Base-by-base conservation (phyloP, 192 early-diverging fungal genomes). In the Gaertneriomyces sp. region DNA sequence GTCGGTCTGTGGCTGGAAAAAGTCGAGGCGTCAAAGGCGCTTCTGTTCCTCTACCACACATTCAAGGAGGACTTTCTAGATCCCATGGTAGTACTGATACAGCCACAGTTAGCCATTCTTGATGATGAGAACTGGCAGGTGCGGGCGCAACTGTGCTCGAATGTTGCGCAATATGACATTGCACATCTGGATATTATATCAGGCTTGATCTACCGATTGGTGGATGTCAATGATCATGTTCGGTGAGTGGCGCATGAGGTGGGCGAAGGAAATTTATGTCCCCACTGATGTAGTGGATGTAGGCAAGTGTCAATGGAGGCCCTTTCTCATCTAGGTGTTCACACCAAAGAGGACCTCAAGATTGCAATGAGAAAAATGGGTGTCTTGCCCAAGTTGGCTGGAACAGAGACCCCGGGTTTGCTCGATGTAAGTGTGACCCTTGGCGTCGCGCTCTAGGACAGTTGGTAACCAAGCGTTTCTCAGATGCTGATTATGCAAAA, bases 31-130 rank as follows among this genome's bases (percentile, higher is more conserved):
- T 71, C 72, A 11, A 78, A 79, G 66, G 80, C 76, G 4, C 60
- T 81, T 6, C 20, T 78, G 38, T 71, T 60, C 38, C 56, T 81
- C 19, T 75, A 67, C 61, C 60, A 55, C 41, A 78, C 74, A 11
- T 81, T 81, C 51, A 25, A 64, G 14, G 52, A 51, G 33, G 80
- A 81, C 53, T 71, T 81, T 42, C 43, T 64, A 10, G 73, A 79
- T 51, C 73, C 77, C 9, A 58, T 70, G 56, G 38, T 44, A 6
- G 63, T 68, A 7, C 51, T 79, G 56, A 58, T 79, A 19, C 17
- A 61, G 6, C 77, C 77, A 7, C 77, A 79, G 42, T 59, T 79
- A 1, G 77, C 72, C 12, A 59, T 50, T 51, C 42, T 75, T 16
- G 38, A 64, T 7, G 74, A 75, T 47, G 56, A 63, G 19, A 60